Evolutionary conservation across 108 stramenopile genomes (phyloP).

Genomic region (Conticribra guillardii): DNA sequence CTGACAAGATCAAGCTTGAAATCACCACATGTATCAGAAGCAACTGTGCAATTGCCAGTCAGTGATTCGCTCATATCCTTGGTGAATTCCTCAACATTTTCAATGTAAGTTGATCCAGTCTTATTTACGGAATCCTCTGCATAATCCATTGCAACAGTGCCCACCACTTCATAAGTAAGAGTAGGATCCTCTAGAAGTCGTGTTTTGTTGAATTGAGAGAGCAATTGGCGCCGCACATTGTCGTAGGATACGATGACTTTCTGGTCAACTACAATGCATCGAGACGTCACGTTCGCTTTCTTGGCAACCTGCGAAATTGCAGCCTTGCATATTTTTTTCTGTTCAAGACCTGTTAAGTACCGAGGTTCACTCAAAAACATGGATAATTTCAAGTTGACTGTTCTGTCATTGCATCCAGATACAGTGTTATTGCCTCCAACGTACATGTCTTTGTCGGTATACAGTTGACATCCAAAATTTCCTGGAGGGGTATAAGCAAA

Average conservation of each 20-base stretch:
- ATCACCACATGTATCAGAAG: neutral
- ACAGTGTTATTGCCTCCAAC: constrained; percentile 4
- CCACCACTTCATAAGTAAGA: neutral
- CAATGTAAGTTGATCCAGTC: neutral
- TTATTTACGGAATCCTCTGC: neutral
- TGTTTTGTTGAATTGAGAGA: neutral
- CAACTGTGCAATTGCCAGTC: neutral
- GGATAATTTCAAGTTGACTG: constrained; percentile 3
- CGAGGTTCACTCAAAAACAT: constrained; percentile 23
- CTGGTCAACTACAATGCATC: constrained; percentile 30
- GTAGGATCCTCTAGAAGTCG: constrained; percentile 4
- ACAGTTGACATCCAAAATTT: constrained; percentile 28
- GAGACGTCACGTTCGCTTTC: constrained; percentile 18
- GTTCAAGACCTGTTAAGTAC: constrained; percentile 24
- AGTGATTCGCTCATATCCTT: neutral
- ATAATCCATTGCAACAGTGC: constrained; percentile 1
- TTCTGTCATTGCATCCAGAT: constrained; percentile 17
- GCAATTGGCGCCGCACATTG: neutral
- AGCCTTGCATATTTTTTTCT: constrained; percentile 19
- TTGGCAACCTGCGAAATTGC: constrained; percentile 14
- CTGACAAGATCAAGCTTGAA: neutral
- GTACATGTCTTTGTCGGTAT: constrained; percentile 18
- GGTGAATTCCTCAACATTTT: neutral
- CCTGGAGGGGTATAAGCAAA: too few relatives aligned
- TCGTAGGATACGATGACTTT: constrained; percentile 18